Evolutionary conservation across 371 early-diverging fungal species (phyloP).

Genomic region (Furculomyces boomerangus): DNA sequence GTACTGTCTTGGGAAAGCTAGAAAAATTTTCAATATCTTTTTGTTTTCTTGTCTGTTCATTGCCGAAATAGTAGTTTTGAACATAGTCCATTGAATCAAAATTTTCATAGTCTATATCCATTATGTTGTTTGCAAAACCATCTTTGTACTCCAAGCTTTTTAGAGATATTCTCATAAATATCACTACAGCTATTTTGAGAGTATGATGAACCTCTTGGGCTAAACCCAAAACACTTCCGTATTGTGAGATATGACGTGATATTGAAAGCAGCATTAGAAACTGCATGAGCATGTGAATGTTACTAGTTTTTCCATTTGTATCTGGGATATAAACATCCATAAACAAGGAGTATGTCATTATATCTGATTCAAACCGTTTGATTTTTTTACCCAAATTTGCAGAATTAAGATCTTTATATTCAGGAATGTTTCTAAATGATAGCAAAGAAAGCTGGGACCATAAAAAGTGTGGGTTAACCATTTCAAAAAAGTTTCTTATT

Average conservation of each 20-base stretch:
- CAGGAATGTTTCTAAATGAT: not conserved
- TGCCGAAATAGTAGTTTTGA: too few species aligned
- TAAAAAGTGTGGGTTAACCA: constrained; percentile 62
- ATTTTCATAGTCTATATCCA: too few species aligned
- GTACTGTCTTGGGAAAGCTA: too few species aligned
- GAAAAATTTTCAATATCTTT: too few species aligned
- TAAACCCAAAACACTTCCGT: not conserved
- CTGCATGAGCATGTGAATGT: constrained; percentile 59
- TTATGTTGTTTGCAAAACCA: too few species aligned
- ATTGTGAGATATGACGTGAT: not conserved
- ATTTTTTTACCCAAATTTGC: constrained; percentile 18
- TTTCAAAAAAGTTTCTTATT: constrained; percentile 73
- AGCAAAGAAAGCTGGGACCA: constrained; percentile 52
- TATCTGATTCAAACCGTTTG: constrained; percentile 20
- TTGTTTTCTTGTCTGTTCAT: too few species aligned
- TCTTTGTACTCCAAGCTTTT: not conserved
- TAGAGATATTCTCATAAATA: not conserved
- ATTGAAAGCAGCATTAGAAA: constrained; percentile 35
- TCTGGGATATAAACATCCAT: constrained; percentile 44
- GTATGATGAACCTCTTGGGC: not conserved
- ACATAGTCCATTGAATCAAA: too few species aligned
- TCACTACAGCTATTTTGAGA: not conserved
- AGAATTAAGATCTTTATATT: not conserved
- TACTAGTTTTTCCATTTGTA: constrained; percentile 64
- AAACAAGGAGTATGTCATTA: constrained; percentile 43